Evolutionary conservation across 371 early-diverging fungal genomes (phyloP).

Genomic region (Basidiobolus meristosporus): DNA sequence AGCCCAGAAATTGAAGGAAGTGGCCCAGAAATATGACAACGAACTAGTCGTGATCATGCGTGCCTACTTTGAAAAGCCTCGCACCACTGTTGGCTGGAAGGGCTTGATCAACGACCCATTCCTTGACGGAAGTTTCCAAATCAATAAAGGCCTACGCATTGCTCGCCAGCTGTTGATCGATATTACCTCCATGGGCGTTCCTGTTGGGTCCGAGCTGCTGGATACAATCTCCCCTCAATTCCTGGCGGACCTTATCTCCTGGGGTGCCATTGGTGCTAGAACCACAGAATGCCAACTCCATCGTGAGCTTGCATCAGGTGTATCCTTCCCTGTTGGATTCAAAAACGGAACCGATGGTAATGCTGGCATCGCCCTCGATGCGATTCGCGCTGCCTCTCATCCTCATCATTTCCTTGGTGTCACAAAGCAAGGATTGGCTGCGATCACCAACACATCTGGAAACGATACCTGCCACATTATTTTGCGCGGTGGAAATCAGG

Average conservation of each 20-base stretch:
- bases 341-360: slow-evolving; percentile 85
- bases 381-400: slow-evolving; percentile 67
- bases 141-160: slow-evolving; percentile 78
- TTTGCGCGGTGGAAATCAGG: slow-evolving; percentile 46
- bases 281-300: slow-evolving; percentile 88
- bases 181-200: slow-evolving; percentile 62
- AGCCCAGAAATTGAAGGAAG: slow-evolving; percentile 32
- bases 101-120: slow-evolving; percentile 83
- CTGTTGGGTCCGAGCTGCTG: slow-evolving; percentile 74
- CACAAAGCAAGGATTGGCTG: slow-evolving; percentile 81
- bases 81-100: slow-evolving; percentile 91
- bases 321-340: slow-evolving; percentile 90
- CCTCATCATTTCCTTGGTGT: slow-evolving; percentile 88
- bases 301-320: slow-evolving; percentile 83
- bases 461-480: slow-evolving; percentile 8
- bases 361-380: slow-evolving; percentile 73
- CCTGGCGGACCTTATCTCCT: slow-evolving; percentile 74
- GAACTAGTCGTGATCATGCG: slow-evolving; percentile 79
- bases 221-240: slow-evolving; percentile 92
- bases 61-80: slow-evolving; percentile 88
- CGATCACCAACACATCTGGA: slow-evolving; percentile 62
- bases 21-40: slow-evolving; percentile 22
- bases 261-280: slow-evolving; percentile 89
- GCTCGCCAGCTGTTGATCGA: slow-evolving; percentile 60
- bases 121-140: slow-evolving; percentile 64